A percentile compares a stretch with the other conserved stretches of the same genome.
These are phyloP conservation scores for Alternaria triticimaculans DNA, from an alignment of 2,329 filamentous ascomycete species.

Conservation along the genomic window DNA sequence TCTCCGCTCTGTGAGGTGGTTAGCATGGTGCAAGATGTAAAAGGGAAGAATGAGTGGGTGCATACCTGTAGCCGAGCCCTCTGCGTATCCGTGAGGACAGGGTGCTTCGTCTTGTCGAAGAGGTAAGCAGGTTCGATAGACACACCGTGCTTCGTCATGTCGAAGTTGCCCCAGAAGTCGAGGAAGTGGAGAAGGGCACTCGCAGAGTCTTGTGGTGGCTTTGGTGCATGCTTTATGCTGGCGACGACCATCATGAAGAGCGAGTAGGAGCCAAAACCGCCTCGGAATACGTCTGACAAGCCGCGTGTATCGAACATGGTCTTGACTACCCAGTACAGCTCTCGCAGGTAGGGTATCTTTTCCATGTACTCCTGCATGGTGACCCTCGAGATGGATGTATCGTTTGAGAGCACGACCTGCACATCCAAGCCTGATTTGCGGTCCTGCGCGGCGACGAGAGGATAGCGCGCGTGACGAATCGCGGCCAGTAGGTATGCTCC, in stretches of 20 bases:
- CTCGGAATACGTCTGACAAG: slow-evolving; percentile 55
- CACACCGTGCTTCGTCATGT: slow-evolving; percentile 57
- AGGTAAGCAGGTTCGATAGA: slow-evolving; percentile 56
- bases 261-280: slow-evolving; percentile 62
- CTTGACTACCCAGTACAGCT: slow-evolving; percentile 59
- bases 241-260: slow-evolving; percentile 65
- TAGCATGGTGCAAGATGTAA: not conserved
- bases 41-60: not conserved
- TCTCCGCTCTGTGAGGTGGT: slow-evolving; percentile 20
- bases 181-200: slow-evolving; percentile 58
- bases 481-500: slow-evolving; percentile 20
- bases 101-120: slow-evolving; percentile 48
- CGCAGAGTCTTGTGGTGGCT: slow-evolving; percentile 44
- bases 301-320: slow-evolving; percentile 58
- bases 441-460: slow-evolving; percentile 55
- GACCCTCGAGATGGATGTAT: slow-evolving; percentile 49
- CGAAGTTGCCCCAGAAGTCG: slow-evolving; percentile 56
- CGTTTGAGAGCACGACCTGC: slow-evolving; percentile 58
- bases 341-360: slow-evolving; percentile 57
- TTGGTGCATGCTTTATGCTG: slow-evolving; percentile 55
- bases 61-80: slow-evolving; percentile 31
- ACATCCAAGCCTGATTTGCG: slow-evolving; percentile 57
- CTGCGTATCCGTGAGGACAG: slow-evolving; percentile 23
- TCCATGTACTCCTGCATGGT: slow-evolving; percentile 56
- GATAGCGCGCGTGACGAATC: slow-evolving; percentile 44